phyloP scores from a whole-genome alignment of 441 rosid species.

The Pelargonium myrrhifolium region DNA sequence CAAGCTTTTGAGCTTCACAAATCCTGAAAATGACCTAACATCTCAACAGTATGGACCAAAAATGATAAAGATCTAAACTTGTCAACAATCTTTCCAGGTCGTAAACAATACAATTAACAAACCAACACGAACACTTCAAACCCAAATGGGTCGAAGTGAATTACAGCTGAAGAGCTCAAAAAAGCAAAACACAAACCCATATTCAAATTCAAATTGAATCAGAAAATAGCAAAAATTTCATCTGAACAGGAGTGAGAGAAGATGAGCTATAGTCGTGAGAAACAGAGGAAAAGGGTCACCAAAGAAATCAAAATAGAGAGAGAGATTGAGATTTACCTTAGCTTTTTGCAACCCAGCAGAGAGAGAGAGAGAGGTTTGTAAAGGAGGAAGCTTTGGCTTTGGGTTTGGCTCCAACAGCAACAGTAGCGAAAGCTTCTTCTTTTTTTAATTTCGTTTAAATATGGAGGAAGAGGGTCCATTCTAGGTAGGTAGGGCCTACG shows the following conservation, averaged over 20 bases:
- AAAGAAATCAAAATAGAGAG: background rate
- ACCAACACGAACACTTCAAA: background rate
- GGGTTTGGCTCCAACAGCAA: constrained; percentile 3
- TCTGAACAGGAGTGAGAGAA: background rate
- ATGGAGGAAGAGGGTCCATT: too few species aligned
- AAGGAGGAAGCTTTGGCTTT: background rate
- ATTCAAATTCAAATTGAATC: background rate
- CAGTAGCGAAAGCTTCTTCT: background rate
- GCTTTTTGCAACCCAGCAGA: background rate
- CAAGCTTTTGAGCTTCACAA: background rate
- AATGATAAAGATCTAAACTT: constrained; percentile 1
- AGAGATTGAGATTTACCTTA: constrained; percentile 1
- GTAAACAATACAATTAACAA: background rate
- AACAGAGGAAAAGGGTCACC: background rate
- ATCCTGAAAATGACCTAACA: constrained; percentile 2
- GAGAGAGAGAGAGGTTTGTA: background rate
- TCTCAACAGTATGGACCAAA: background rate
- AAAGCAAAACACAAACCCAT: background rate
- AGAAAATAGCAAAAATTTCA: background rate
- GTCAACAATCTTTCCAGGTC: background rate
- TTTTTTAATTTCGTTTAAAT: background rate
- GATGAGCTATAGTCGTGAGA: background rate
- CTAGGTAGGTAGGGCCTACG: too few species aligned
- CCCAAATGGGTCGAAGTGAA: background rate
- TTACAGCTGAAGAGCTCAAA: background rate